These are phyloP conservation scores for Coemansia sp. DNA, from an alignment of 192 early-diverging fungal genomes.

Conservation along the genomic window DNA sequence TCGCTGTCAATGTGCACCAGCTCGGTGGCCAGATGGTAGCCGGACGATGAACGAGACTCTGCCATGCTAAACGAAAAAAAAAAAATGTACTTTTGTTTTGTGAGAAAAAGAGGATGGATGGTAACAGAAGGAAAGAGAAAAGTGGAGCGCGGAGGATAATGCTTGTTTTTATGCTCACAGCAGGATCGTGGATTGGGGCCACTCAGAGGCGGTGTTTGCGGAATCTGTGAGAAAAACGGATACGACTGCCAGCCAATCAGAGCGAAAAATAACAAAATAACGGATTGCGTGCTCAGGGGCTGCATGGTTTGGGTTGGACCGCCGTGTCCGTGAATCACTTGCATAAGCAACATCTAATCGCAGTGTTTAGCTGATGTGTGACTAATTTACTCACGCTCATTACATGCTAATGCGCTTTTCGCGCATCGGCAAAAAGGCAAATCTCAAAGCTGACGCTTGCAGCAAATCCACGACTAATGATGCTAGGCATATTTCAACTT, in stretches of 20 bases:
- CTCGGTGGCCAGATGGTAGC: conserved; percentile 73
- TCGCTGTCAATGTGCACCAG: conserved; percentile 73
- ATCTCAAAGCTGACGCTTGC: too few species aligned
- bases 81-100: background rate
- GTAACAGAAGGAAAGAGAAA: conserved; percentile 1
- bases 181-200: background rate
- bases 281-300: conserved; percentile 2
- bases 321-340: background rate
- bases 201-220: background rate
- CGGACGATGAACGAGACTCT: conserved; percentile 3
- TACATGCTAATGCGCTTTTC: too few species aligned
- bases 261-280: conserved; percentile 5
- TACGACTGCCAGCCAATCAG: background rate
- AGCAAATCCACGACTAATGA: too few species aligned
- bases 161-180: conserved; percentile 4
- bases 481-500: too few species aligned
- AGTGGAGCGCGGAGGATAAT: background rate
- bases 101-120: background rate
- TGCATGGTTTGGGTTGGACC: background rate
- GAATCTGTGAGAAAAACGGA: conserved; percentile 2
- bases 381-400: too few species aligned
- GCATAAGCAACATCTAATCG: background rate
- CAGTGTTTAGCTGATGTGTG: too few species aligned
- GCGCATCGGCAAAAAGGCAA: too few species aligned
- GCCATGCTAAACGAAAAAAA: background rate